Evolutionary conservation across 768 basidiomycete species (phyloP).

Genomic region (Xanthoconium stramineum): DNA sequence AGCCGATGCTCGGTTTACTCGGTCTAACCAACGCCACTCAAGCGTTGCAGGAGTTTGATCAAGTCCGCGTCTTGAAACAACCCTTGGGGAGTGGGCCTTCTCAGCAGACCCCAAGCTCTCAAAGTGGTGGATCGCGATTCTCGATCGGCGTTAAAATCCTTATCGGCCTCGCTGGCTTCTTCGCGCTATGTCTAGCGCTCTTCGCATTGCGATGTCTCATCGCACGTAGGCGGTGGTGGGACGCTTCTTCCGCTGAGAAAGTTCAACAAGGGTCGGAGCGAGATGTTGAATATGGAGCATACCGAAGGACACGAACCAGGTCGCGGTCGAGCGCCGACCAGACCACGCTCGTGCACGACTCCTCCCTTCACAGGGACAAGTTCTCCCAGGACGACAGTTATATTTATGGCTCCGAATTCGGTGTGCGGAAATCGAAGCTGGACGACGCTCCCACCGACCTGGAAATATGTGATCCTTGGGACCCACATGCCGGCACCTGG

Average conservation of each 20-base stretch:
- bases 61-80: slow-evolving; percentile 63
- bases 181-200: slow-evolving; percentile 50
- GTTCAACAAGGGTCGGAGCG: slow-evolving; percentile 12
- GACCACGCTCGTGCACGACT: slow-evolving; percentile 36
- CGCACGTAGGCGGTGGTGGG: slow-evolving; percentile 36
- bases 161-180: slow-evolving; percentile 55
- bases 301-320: slow-evolving; percentile 34
- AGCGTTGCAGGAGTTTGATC: slow-evolving; percentile 66
- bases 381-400: slow-evolving; percentile 8
- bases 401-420: slow-evolving; percentile 9
- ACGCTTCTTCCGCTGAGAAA: slow-evolving; percentile 10
- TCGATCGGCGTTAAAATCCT: slow-evolving; percentile 63
- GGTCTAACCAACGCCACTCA: slow-evolving; percentile 57
- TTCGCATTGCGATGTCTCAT: slow-evolving; percentile 56
- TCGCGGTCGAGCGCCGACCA: slow-evolving; percentile 27
- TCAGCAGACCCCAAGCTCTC: slow-evolving; percentile 5
- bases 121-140: slow-evolving; percentile 36
- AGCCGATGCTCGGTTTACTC: slow-evolving; percentile 57
- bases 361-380: slow-evolving; percentile 34
- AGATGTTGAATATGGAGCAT: slow-evolving; percentile 24
- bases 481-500: slow-evolving; percentile 22
- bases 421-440: slow-evolving; percentile 5
- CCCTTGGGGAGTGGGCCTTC: slow-evolving; percentile 39
- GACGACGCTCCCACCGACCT: neutral
- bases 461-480: slow-evolving; percentile 23